A percentile compares a stretch with the other conserved stretches of the same genome.
These are phyloP conservation scores for Polyporus arcularius DNA, from an alignment of 768 basidiomycete genomes.

Conservation along the genomic window DNA sequence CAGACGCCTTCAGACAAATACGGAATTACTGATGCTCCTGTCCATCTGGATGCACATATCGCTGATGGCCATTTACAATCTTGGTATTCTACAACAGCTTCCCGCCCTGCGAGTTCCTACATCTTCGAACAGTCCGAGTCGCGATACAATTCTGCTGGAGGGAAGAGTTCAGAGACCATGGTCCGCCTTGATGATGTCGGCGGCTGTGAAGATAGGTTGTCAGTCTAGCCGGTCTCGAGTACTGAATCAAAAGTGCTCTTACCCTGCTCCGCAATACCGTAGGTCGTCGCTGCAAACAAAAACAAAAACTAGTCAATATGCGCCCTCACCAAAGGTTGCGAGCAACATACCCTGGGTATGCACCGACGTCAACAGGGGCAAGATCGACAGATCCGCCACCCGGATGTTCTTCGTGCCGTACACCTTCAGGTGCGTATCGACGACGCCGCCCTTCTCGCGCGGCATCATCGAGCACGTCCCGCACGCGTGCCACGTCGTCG, in stretches of 20 bases:
- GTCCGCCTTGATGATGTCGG: slow-evolving; percentile 31
- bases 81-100: too few relatives aligned
- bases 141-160: too few relatives aligned
- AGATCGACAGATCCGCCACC: slow-evolving; percentile 46
- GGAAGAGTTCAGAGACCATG: not conserved
- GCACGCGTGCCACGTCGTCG: slow-evolving; percentile 23
- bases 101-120: too few relatives aligned
- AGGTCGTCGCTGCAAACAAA: slow-evolving; percentile 20
- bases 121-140: too few relatives aligned
- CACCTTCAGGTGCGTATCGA: slow-evolving; percentile 35
- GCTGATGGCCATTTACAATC: too few relatives aligned
- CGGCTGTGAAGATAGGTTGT: not conserved
- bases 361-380: slow-evolving; percentile 41
- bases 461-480: slow-evolving; percentile 45
- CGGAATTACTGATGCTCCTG: too few relatives aligned
- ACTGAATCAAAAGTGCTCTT: not conserved
- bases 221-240: not conserved
- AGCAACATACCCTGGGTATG: slow-evolving; percentile 32
- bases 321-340: not conserved
- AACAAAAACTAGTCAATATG: too few relatives aligned
- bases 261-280: slow-evolving; percentile 34
- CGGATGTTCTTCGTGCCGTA: slow-evolving; percentile 47
- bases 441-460: slow-evolving; percentile 38
- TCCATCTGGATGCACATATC: too few relatives aligned
- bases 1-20: too few relatives aligned